Percentiles rank a stretch among this genome's conserved stretches.
Conservation (phyloP, 1,139 yeast genomes). For the Suhomyces choctaworum region DNA sequence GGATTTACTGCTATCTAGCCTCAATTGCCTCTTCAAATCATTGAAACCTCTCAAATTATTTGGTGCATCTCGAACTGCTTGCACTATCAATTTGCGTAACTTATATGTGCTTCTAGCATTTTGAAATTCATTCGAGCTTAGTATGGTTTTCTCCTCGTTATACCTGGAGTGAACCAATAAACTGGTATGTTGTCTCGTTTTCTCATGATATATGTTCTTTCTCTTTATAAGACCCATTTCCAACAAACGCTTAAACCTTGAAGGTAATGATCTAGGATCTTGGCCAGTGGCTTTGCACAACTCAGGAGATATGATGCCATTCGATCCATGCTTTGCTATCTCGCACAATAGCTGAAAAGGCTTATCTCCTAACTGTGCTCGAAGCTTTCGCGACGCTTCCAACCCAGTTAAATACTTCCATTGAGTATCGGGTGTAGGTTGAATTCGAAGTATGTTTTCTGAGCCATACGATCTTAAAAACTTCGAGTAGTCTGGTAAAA, state of each 20-base stretch:
- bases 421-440: constrained; percentile 43
- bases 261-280: constrained; percentile 70
- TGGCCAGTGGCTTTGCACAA: constrained; percentile 59
- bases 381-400: constrained; percentile 33
- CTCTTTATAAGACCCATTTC: constrained; percentile 50
- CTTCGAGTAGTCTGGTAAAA: constrained; percentile 22
- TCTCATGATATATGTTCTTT: constrained; percentile 38
- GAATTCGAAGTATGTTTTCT: constrained; percentile 23
- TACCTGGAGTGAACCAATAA: constrained; percentile 49
- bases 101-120: constrained; percentile 33
- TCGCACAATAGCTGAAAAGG: constrained; percentile 46
- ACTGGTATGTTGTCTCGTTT: constrained; percentile 48
- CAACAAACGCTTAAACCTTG: constrained; percentile 56
- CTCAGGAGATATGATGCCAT: constrained; percentile 60
- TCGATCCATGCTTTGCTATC: constrained; percentile 54
- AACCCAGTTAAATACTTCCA: constrained; percentile 44
- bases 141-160: constrained; percentile 20
- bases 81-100: constrained; percentile 44
- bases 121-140: constrained; percentile 17
- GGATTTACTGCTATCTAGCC: constrained; percentile 47
- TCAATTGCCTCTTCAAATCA: constrained; percentile 65
- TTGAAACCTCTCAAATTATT: constrained; percentile 64
- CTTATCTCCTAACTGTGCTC: constrained; percentile 39
- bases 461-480: constrained; percentile 22
- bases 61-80: constrained; percentile 62